Conservation (phyloP, 75 land plant species). For the Larix kaempferi region DNA sequence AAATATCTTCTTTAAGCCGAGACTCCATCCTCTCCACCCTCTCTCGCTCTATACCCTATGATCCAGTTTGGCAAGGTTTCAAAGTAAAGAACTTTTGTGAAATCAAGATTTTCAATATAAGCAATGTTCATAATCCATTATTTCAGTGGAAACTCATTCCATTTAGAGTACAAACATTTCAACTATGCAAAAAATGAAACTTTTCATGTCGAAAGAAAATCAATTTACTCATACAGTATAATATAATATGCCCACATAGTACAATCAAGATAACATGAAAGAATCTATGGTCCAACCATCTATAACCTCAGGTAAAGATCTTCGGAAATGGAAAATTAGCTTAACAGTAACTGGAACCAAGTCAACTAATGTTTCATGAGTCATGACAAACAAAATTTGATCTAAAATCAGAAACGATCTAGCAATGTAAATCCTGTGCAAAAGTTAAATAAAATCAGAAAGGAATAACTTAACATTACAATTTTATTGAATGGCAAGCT, state of each 20-base stretch:
- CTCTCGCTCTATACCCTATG: conserved; percentile 88
- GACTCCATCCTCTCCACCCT: conserved; percentile 97
- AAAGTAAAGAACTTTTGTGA: neutral
- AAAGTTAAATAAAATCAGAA: neutral
- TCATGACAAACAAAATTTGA: neutral
- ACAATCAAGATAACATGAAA: neutral
- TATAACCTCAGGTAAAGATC: neutral
- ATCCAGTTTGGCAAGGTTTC: neutral
- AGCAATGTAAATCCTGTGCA: neutral
- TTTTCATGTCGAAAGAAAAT: neutral
- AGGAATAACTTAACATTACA: neutral
- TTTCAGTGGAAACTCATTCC: neutral
- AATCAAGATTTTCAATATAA: neutral
- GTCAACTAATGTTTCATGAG: neutral
- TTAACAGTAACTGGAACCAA: neutral
- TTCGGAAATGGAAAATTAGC: neutral
- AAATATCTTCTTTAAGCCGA: conserved; percentile 85
- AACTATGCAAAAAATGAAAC: neutral
- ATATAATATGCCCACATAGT: neutral
- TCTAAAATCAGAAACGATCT: neutral
- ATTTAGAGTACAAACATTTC: neutral
- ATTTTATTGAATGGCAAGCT: neutral
- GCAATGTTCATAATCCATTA: neutral
- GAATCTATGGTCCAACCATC: neutral
- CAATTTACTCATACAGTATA: neutral